phyloP scores from a whole-genome alignment of 192 early-diverging fungal species.

The Linnemannia schmuckeri region DNA sequence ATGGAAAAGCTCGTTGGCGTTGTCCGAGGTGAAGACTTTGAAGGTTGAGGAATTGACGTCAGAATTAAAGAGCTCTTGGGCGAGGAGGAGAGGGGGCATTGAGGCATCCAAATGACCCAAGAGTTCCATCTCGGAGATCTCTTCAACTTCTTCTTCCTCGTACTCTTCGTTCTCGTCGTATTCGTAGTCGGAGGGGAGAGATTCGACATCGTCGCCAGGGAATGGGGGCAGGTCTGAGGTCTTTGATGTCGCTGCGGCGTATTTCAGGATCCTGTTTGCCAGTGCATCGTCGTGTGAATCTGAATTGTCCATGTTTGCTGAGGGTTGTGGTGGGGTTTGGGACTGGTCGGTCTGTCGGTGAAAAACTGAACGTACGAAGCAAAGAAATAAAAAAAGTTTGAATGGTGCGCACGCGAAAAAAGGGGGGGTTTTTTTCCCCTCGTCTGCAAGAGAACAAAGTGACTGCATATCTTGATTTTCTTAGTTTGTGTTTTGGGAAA shows the following conservation, averaged over 20 bases:
- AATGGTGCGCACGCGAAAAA: too few relatives aligned
- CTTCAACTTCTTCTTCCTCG: conserved; percentile 63
- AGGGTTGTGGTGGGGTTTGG: background rate
- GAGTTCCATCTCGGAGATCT: conserved; percentile 66
- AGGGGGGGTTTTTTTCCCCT: too few relatives aligned
- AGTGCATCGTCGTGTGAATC: conserved; percentile 47
- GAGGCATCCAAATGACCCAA: conserved; percentile 58
- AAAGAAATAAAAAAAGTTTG: too few relatives aligned
- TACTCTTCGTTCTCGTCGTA: conserved; percentile 62
- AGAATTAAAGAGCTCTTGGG: conserved; percentile 62
- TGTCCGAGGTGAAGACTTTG: conserved; percentile 47
- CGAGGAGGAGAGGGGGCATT: conserved; percentile 54
- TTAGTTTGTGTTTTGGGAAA: too few relatives aligned
- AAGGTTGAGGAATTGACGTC: conserved; percentile 52
- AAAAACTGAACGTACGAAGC: too few relatives aligned
- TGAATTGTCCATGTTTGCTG: conserved; percentile 27
- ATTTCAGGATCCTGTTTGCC: conserved; percentile 55
- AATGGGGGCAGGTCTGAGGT: conserved; percentile 55
- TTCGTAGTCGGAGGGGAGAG: conserved; percentile 67
- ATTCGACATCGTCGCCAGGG: conserved; percentile 63
- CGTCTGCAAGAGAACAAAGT: too few relatives aligned
- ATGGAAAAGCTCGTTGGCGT: conserved; percentile 58
- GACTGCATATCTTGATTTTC: too few relatives aligned
- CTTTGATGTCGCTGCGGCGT: conserved; percentile 39
- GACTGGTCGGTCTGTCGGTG: background rate